These are phyloP conservation scores for Phalaenopsis aphrodite DNA, from an alignment of 106 monocot species.

Conservation along the genomic window DNA sequence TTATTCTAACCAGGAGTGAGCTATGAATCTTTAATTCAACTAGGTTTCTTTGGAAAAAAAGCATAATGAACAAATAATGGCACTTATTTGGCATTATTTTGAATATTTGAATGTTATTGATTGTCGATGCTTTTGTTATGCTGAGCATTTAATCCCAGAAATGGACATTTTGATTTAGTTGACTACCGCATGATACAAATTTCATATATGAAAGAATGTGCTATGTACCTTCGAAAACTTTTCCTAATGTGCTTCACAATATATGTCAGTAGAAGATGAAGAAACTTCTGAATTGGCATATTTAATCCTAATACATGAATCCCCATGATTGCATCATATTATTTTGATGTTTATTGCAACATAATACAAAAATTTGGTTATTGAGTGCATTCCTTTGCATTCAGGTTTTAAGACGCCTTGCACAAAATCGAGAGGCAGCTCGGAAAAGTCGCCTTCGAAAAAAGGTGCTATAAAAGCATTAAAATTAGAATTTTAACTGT, in stretches of 20 bases:
- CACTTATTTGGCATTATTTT: no score
- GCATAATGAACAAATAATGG: no score
- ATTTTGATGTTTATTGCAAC: not conserved
- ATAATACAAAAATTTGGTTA: not conserved
- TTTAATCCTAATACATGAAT: not conserved
- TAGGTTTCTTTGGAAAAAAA: no score
- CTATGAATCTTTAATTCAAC: no score
- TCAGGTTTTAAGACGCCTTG: slow-evolving; percentile 74
- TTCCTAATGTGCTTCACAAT: not conserved
- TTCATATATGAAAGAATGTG: not conserved
- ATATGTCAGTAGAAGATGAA: not conserved
- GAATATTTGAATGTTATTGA: no score
- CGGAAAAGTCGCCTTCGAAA: slow-evolving; percentile 80
- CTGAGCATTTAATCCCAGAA: no score
- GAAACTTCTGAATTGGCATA: not conserved
- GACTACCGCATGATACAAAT: not conserved
- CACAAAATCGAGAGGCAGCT: slow-evolving; percentile 95
- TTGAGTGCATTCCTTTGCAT: slow-evolving; percentile 8
- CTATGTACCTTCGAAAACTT: not conserved
- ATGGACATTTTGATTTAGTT: not conserved
- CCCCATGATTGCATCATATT: not conserved
- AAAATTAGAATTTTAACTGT: not conserved
- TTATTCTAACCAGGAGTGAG: no score
- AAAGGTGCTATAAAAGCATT: slow-evolving; percentile 39
- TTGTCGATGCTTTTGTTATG: no score